Evolutionary conservation across 768 basidiomycete genomes (phyloP).

Genomic region (Rhizopogon vesiculosus): DNA sequence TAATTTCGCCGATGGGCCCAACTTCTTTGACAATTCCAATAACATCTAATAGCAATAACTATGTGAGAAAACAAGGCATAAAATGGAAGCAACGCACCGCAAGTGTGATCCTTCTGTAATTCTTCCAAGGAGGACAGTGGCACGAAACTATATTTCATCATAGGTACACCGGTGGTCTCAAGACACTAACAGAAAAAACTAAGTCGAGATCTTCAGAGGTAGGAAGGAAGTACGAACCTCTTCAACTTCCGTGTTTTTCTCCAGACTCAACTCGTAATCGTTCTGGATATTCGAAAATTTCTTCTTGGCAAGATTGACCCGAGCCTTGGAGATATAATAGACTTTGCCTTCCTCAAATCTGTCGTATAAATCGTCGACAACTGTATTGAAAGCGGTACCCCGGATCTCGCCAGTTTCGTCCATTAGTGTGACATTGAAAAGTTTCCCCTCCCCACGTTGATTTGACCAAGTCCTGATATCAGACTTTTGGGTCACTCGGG

Average conservation of each 20-base stretch:
- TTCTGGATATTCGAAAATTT: slow-evolving; percentile 88
- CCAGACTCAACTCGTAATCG: slow-evolving; percentile 91
- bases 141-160: slow-evolving; percentile 81
- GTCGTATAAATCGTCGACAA: slow-evolving; percentile 80
- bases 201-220: slow-evolving; percentile 1
- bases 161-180: slow-evolving; percentile 72
- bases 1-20: slow-evolving; percentile 63
- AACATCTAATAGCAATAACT: slow-evolving; percentile 54
- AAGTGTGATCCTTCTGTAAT: slow-evolving; percentile 72
- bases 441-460: slow-evolving; percentile 85
- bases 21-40: slow-evolving; percentile 83
- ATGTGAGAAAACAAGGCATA: neutral
- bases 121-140: slow-evolving; percentile 56
- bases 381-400: slow-evolving; percentile 86
- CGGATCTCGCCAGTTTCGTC: slow-evolving; percentile 93
- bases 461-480: slow-evolving; percentile 92
- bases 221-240: slow-evolving; percentile 47
- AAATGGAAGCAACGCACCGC: slow-evolving; percentile 48
- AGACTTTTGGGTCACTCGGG: slow-evolving; percentile 83
- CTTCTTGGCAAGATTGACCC: slow-evolving; percentile 94
- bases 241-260: slow-evolving; percentile 78
- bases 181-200: slow-evolving; percentile 53
- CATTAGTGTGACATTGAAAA: slow-evolving; percentile 91
- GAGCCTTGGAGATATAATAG: slow-evolving; percentile 85
- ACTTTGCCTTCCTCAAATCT: slow-evolving; percentile 88